A percentile compares a stretch with the other conserved stretches of the same genome.
These are phyloP conservation scores for Sphaerostilbella broomeana DNA, from an alignment of 2,329 filamentous ascomycete species.

Conservation along the genomic window DNA sequence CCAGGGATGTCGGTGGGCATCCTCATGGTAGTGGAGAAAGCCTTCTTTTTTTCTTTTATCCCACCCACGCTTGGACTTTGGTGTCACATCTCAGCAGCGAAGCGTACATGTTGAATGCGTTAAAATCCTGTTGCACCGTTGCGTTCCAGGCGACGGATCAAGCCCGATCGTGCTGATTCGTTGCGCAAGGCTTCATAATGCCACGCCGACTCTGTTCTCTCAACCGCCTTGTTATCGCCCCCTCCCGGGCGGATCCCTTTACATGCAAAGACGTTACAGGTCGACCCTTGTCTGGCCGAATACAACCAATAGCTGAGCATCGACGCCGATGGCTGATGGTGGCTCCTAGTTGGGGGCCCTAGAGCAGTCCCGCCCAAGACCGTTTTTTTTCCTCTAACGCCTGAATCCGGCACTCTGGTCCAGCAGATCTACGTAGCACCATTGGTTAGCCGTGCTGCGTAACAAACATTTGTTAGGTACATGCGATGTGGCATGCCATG, in stretches of 20 bases:
- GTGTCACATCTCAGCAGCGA: constrained; percentile 1
- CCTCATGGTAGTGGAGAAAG: neutral
- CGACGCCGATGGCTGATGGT: neutral
- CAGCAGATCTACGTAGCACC: constrained; percentile 5
- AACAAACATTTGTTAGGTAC: too few relatives aligned
- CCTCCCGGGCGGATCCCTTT: neutral
- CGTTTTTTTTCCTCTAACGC: constrained; percentile 1
- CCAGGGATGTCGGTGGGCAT: neutral
- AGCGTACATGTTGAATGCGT: neutral
- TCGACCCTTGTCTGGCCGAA: neutral
- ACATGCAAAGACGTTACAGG: neutral
- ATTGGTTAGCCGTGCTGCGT: too few relatives aligned
- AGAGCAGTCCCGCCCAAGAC: too few relatives aligned
- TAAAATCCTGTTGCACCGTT: constrained; percentile 4
- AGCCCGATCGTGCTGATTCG: neutral
- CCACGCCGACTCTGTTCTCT: neutral
- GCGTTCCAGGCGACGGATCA: neutral
- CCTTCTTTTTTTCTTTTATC: too few relatives aligned
- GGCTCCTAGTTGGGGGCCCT: too few relatives aligned
- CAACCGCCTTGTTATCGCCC: neutral
- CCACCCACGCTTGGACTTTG: neutral
- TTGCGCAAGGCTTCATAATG: neutral
- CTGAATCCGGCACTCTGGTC: constrained; percentile 5
- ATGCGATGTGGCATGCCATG: too few relatives aligned
- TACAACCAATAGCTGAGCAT: constrained; percentile 1